Percentiles rank a stretch among this genome's conserved stretches.
These are phyloP conservation scores for Penicillium sp. DNA, from an alignment of 2,329 filamentous ascomycete genomes.

Conservation along the genomic window DNA sequence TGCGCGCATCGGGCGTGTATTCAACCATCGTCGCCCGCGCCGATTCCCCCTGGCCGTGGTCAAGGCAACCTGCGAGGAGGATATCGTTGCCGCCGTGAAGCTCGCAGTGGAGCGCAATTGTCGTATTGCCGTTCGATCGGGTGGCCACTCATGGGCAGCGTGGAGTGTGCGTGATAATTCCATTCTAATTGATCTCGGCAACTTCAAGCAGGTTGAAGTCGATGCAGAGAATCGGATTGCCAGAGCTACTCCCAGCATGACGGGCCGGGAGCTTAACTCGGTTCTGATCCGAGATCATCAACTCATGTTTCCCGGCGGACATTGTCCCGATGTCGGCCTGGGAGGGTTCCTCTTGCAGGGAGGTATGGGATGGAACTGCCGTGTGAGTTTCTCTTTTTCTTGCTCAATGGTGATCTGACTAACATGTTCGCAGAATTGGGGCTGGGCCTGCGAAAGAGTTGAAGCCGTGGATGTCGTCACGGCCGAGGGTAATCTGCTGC, in stretches of 20 bases:
- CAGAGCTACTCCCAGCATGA: slow-evolving; percentile 49
- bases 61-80: slow-evolving; percentile 34
- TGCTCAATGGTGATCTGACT: background rate
- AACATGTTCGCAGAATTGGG: slow-evolving; percentile 47
- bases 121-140: slow-evolving; percentile 49
- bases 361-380: slow-evolving; percentile 60
- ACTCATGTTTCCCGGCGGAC: slow-evolving; percentile 53
- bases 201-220: slow-evolving; percentile 41
- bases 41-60: slow-evolving; percentile 45
- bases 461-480: slow-evolving; percentile 2
- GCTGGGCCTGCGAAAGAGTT: slow-evolving; percentile 53
- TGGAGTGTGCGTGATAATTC: slow-evolving; percentile 52
- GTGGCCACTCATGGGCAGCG: slow-evolving; percentile 50
- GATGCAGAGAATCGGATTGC: slow-evolving; percentile 41
- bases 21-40: slow-evolving; percentile 44
- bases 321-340: slow-evolving; percentile 58
- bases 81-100: slow-evolving; percentile 40
- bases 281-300: slow-evolving; percentile 28
- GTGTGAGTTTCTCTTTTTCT: slow-evolving; percentile 31
- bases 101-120: slow-evolving; percentile 36
- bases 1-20: slow-evolving; percentile 43
- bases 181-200: slow-evolving; percentile 44
- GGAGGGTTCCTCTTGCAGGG: slow-evolving; percentile 57
- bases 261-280: slow-evolving; percentile 36
- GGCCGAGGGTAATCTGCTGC: too few relatives aligned